These are phyloP conservation scores for Sungouiozyma ichnusensis DNA, from an alignment of 805 yeast genomes.

Conservation along the genomic window DNA sequence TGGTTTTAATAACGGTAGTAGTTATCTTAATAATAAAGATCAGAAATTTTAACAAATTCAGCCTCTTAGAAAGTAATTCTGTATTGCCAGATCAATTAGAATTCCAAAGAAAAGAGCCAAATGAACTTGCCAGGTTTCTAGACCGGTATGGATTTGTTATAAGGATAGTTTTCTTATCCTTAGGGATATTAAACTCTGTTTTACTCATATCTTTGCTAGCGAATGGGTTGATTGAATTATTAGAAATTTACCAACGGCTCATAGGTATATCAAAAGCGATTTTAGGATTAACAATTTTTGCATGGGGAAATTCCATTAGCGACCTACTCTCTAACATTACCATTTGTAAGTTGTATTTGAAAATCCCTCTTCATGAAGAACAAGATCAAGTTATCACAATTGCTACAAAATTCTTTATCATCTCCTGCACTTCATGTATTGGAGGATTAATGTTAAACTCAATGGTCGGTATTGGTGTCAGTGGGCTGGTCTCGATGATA, in stretches of 20 bases:
- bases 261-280: constrained; percentile 61
- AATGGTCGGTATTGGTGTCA: constrained; percentile 72
- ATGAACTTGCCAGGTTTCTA: constrained; percentile 4
- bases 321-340: constrained; percentile 82
- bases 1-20: constrained; percentile 6
- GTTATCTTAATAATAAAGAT: constrained; percentile 10
- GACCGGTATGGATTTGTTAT: constrained; percentile 12
- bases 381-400: constrained; percentile 9
- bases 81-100: constrained; percentile 4
- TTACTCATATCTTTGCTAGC: constrained; percentile 28
- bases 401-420: constrained; percentile 61
- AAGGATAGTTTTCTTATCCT: constrained; percentile 8
- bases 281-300: constrained; percentile 84
- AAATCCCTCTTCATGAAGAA: constrained; percentile 15
- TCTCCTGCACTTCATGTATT: constrained; percentile 89
- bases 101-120: constrained; percentile 7
- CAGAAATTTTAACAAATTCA: constrained; percentile 13
- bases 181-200: constrained; percentile 26
- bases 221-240: constrained; percentile 26
- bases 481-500: constrained; percentile 43
- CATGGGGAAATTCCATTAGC: constrained; percentile 89
- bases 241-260: constrained; percentile 25
- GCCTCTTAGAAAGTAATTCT: constrained; percentile 11
- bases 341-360: constrained; percentile 48
- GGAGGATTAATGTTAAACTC: constrained; percentile 84